phyloP scores from a whole-genome alignment of 73 alveolate species.

The Loxodes magnus region DNA sequence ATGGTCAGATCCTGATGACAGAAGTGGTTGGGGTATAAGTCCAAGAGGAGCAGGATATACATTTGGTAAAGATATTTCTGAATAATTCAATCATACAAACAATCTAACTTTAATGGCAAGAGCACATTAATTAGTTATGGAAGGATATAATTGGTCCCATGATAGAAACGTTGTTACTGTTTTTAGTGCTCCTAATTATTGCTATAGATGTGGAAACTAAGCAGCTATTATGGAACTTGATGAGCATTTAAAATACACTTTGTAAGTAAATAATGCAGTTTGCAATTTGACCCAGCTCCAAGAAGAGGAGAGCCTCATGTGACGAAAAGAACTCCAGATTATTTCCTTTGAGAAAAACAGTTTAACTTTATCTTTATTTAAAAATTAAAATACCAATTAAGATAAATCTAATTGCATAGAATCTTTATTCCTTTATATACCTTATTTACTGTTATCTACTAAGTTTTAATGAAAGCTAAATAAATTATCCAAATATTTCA shows the following conservation, averaged over 20 bases:
- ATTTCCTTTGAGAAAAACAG: slow-evolving; percentile 25
- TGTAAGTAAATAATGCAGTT: slow-evolving; percentile 9
- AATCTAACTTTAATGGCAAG: slow-evolving; percentile 44
- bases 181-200: slow-evolving; percentile 90
- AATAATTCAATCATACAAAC: slow-evolving; percentile 45
- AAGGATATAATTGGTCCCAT: slow-evolving; percentile 67
- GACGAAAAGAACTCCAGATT: slow-evolving; percentile 49
- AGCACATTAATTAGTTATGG: slow-evolving; percentile 73
- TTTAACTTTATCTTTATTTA: neutral
- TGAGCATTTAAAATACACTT: slow-evolving; percentile 19
- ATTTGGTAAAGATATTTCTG: slow-evolving; percentile 32
- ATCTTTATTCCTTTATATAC: too few species aligned
- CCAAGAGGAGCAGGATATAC: slow-evolving; percentile 56
- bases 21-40: slow-evolving; percentile 53
- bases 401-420: neutral
- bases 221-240: slow-evolving; percentile 32
- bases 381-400: too few species aligned
- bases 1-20: slow-evolving; percentile 74
- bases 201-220: slow-evolving; percentile 86
- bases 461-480: too few species aligned
- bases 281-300: slow-evolving; percentile 46
- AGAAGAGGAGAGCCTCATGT: slow-evolving; percentile 39
- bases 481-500: too few species aligned
- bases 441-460: too few species aligned
- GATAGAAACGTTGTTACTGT: slow-evolving; percentile 70